These are phyloP conservation scores for Berberis thunbergii DNA, from an alignment of 164 flowering plant species.

Conservation along the genomic window DNA sequence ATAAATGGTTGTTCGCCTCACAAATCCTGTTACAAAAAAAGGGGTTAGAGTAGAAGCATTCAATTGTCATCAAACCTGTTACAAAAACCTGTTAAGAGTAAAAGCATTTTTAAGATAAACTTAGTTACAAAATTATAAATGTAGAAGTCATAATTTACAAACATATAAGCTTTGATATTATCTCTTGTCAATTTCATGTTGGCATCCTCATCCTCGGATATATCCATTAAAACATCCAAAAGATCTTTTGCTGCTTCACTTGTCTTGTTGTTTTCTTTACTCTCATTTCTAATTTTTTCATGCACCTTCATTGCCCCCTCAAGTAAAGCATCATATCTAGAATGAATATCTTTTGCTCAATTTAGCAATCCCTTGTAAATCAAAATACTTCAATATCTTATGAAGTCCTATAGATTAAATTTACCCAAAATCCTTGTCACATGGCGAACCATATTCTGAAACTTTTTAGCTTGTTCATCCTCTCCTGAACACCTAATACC, in stretches of 20 bases:
- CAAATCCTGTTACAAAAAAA: neutral
- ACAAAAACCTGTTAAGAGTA: no score
- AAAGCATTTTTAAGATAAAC: neutral
- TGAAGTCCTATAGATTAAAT: conserved; percentile 3
- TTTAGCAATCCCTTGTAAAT: conserved; percentile 4
- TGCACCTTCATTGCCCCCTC: neutral
- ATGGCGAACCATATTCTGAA: conserved; percentile 1
- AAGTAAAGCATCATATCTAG: neutral
- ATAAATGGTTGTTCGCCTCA: neutral
- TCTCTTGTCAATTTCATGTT: conserved; percentile 2
- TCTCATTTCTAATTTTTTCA: neutral
- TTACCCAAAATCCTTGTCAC: neutral
- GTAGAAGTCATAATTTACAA: neutral
- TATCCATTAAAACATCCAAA: conserved; percentile 3
- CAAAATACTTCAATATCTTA: neutral
- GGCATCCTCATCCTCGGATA: conserved; percentile 1
- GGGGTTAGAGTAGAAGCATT: no score
- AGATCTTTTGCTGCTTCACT: neutral
- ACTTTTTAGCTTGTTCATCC: conserved; percentile 1
- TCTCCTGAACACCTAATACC: conserved; percentile 10
- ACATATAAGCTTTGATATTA: conserved; percentile 6
- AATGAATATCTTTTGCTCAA: neutral
- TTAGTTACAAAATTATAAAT: neutral
- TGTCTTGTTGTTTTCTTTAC: neutral
- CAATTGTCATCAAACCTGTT: no score